Evolutionary conservation across 495 filamentous ascomycete genomes (phyloP).

Genomic region (Apodospora peruviana): DNA sequence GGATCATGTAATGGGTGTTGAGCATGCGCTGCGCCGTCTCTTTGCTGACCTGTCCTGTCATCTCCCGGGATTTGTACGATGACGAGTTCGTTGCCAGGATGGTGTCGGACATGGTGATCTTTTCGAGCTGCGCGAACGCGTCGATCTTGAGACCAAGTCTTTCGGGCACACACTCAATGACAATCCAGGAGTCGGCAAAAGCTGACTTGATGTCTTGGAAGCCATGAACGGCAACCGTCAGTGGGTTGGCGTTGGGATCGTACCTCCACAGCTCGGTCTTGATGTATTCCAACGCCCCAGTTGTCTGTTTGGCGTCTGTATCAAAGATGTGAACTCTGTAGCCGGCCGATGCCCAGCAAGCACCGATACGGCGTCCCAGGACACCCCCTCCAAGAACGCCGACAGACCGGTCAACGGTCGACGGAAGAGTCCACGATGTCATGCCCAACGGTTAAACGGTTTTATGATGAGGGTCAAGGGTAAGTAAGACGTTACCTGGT

Average conservation of each 20-base stretch:
- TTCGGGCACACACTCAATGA: conserved; percentile 54
- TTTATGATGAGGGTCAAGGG: too few species aligned
- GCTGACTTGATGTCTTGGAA: conserved; percentile 33
- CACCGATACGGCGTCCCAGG: conserved; percentile 21
- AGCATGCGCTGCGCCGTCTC: conserved; percentile 27
- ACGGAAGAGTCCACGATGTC: conserved; percentile 12
- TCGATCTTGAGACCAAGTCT: conserved; percentile 45
- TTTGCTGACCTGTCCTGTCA: conserved; percentile 37
- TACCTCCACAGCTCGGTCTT: conserved; percentile 14
- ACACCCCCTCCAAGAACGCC: conserved; percentile 21
- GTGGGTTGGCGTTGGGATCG: conserved; percentile 10
- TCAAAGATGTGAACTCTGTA: conserved; percentile 30
- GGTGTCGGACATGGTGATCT: conserved; percentile 29
- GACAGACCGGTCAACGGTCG: conserved; percentile 9
- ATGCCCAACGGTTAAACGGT: conserved; percentile 1
- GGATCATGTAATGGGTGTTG: conserved; percentile 53
- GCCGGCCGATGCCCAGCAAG: conserved; percentile 23
- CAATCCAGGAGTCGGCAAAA: conserved; percentile 41
- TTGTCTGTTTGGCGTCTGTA: conserved; percentile 13
- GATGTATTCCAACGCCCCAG: conserved; percentile 23
- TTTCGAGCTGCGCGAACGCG: conserved; percentile 44
- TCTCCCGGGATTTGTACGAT: conserved; percentile 43
- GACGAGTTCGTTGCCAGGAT: conserved; percentile 49
- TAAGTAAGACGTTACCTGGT: too few species aligned
- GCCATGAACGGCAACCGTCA: conserved; percentile 10